A percentile compares a stretch with the other conserved stretches of the same genome.
Conservation (phyloP, 495 filamentous ascomycete species). For the Penicillium goetzii region DNA sequence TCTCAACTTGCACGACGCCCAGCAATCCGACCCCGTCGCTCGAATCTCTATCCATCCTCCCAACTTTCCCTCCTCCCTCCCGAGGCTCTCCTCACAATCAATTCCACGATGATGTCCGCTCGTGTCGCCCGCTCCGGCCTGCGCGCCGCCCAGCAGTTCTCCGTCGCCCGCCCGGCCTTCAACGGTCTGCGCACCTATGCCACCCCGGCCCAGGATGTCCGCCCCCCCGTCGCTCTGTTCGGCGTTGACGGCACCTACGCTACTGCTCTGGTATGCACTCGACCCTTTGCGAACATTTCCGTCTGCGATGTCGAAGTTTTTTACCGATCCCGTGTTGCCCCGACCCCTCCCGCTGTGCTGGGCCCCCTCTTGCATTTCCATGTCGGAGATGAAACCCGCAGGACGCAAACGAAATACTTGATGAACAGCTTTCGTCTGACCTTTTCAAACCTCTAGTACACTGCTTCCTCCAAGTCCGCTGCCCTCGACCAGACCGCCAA, state of each 20-base stretch:
- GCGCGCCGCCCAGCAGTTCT: slow-evolving; percentile 54
- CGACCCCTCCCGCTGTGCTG: slow-evolving; percentile 20
- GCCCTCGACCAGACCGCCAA: slow-evolving; percentile 80
- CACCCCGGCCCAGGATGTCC: slow-evolving; percentile 68
- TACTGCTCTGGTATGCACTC: slow-evolving; percentile 80
- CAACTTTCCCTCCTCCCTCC: slow-evolving; percentile 25
- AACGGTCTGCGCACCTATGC: slow-evolving; percentile 72
- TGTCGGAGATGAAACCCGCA: slow-evolving; percentile 16
- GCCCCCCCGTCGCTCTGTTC: slow-evolving; percentile 87
- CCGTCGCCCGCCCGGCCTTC: slow-evolving; percentile 49
- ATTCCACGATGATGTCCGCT: slow-evolving; percentile 50
- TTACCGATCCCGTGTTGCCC: slow-evolving; percentile 36
- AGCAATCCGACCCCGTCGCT: slow-evolving; percentile 36
- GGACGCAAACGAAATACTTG: neutral
- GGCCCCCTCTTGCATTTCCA: slow-evolving; percentile 21
- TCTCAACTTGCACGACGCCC: slow-evolving; percentile 41
- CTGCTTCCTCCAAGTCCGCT: slow-evolving; percentile 84
- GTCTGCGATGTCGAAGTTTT: slow-evolving; percentile 17
- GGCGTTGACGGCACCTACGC: slow-evolving; percentile 98
- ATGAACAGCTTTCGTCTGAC: slow-evolving; percentile 8
- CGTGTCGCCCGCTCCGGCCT: slow-evolving; percentile 54
- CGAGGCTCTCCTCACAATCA: slow-evolving; percentile 34
- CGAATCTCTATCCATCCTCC: slow-evolving; percentile 35
- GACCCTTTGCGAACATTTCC: slow-evolving; percentile 10
- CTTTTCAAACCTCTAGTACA: slow-evolving; percentile 67